Evolutionary conservation across 805 yeast species (phyloP), one percentile per base, ranked within the genome.

Genomic region (Monosporozyma servazzii): DNA sequence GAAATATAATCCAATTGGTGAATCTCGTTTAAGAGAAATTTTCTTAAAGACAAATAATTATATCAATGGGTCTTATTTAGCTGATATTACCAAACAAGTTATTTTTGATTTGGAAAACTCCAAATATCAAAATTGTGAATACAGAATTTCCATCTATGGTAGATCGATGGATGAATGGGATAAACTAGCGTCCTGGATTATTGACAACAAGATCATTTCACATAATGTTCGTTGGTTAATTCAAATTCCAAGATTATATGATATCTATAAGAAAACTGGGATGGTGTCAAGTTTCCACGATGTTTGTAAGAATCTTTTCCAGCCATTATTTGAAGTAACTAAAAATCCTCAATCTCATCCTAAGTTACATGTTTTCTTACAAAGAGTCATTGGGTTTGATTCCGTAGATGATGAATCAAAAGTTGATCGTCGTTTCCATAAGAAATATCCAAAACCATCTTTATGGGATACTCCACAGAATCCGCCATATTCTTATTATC

Each of bases 351-450:
- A 76, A 50, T 76, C 84, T 7, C 90, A 90, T 69, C 99, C 99
- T n/a, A 93, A 93, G 66, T 75, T 93, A 51, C 85, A 84, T 62
- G 77, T 89, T 3, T 90, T 93, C 67, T 71, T 93, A 59, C 95
- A 89, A 71, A 79, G 99, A 60, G 98, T 93, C 2, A 85, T 93
- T 62, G 99, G 99, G 0, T 93, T 93, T 69, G 99, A 93, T 69
- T 88, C 96, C 4, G 99, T 93, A 33, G 99, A 93, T 69, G 99
- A 93, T 69, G 99, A 93, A 70, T 87, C 96, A 10, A 93, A 95
- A 67, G 78, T 79, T 43, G 99, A 93, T 67, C 81, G 88, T 56
- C 78, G 90, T 53, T 77, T 85, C 62, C 90, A 84, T 59, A 81
- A 80, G 54, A 89, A 86, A 65, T 89, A 76, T 64, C 98, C 98